Base-by-base conservation (phyloP, 441 rosid species). In the Mallotus japonicus region DNA sequence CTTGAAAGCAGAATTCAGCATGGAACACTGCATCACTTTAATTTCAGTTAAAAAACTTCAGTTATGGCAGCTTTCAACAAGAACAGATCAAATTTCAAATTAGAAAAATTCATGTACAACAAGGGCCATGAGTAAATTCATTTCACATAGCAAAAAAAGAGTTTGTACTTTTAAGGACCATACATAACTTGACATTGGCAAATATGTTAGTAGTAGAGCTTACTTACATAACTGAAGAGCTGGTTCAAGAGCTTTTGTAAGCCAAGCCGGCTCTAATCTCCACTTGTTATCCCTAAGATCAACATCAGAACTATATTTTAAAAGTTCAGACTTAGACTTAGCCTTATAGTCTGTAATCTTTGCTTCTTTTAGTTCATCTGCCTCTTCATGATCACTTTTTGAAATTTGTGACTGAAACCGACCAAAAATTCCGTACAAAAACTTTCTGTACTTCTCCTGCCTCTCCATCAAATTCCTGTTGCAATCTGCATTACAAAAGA, bases 221-320 rank as follows among this genome's bases (percentile, higher is more conserved):
- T 54, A 84, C 85, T 85, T 81, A 80, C 88, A 92, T 42, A 91
- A 70, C 70, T 90, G 95, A 63, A 88, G 62, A 76, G 97, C 98
- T 56, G 97, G 99, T 63, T 90, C 99, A 66, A 95, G 85, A 57
- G 95, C 88, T 78, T 79, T 92, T 0, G 90, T 76, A 72, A 95
- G 92, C 96, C 99, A 95, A 67, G 87, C 90, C 37, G 86, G 74
- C 82, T 90, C 96, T 28, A 90, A 61, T 12, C 69, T 91, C 97
- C 96, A 88, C 70, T 85, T 91, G 60, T 82, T 78, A 78, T 85
- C 90, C 53, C 75, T 71, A 32, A 77, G 56, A 67, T 88, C 90
- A 37, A 87, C 89, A 66, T 86, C 78, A 5, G 91, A 83, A 60
- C 86, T 76, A 69, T 78, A 81, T 64, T 77, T 76, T 72, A 71